Conservation (phyloP, 208 protist genomes). For the Acanthamoeba triangularis region DNA sequence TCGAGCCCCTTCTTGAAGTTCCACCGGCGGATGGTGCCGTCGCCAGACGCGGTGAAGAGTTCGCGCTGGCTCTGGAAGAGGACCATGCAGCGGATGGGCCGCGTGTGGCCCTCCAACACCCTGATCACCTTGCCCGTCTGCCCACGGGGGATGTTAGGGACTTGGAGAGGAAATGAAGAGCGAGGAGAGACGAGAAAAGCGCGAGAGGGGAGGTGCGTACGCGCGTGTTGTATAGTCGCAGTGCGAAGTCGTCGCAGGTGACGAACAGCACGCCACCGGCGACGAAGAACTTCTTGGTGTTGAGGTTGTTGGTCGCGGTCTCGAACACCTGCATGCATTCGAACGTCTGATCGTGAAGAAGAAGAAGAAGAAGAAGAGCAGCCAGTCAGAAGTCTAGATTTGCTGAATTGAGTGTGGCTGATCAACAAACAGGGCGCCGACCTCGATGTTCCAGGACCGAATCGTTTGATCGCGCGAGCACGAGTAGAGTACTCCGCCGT, state of each 20-base stretch:
- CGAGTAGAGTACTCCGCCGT: slow-evolving; percentile 17
- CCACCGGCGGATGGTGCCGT: slow-evolving; percentile 43
- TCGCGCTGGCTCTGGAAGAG: slow-evolving; percentile 25
- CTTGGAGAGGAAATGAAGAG: neutral
- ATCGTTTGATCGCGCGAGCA: slow-evolving; percentile 21
- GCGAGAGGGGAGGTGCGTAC: neutral
- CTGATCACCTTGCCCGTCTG: neutral
- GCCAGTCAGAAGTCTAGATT: neutral
- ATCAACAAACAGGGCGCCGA: neutral
- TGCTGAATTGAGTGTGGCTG: neutral
- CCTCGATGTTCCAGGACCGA: slow-evolving; percentile 49
- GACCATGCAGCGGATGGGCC: neutral
- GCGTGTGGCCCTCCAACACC: slow-evolving; percentile 48
- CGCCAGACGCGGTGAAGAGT: neutral
- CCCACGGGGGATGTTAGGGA: too few species aligned
- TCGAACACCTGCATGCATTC: slow-evolving; percentile 15
- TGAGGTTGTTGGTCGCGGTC: slow-evolving; percentile 29
- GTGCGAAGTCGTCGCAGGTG: neutral
- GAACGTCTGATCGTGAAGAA: neutral
- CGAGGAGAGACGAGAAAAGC: neutral
- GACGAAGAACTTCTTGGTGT: slow-evolving; percentile 17
- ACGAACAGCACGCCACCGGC: neutral
- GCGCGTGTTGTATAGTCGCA: neutral
- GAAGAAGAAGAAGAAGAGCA: neutral
- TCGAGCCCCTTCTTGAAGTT: slow-evolving; percentile 39